phyloP scores from a whole-genome alignment of 2,329 filamentous ascomycete species.

The Exophiala aquamarina region DNA sequence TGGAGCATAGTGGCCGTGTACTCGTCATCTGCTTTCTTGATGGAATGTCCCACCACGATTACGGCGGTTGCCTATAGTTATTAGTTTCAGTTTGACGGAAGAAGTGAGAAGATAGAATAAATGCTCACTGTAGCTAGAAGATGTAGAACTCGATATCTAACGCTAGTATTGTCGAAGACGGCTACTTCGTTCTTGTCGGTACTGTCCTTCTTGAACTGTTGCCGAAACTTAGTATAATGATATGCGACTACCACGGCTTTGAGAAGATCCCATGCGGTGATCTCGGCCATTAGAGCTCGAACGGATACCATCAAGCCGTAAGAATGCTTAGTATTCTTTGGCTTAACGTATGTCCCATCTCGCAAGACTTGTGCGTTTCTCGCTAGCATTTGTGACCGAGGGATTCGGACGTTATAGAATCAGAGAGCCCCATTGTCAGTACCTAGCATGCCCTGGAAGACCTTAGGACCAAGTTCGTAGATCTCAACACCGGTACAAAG shows the following conservation, averaged over 20 bases:
- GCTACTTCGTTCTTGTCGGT: constrained; percentile 14
- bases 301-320: constrained; percentile 38
- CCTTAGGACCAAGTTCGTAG: constrained; percentile 33
- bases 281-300: constrained; percentile 31
- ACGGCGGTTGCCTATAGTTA: constrained; percentile 22
- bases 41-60: constrained; percentile 25
- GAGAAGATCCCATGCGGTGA: constrained; percentile 31
- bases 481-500: constrained; percentile 31
- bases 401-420: constrained; percentile 36
- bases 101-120: no score
- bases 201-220: constrained; percentile 27
- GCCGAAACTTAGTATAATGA: constrained; percentile 34
- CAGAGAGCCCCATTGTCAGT: constrained; percentile 37
- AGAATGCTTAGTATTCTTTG: constrained; percentile 34
- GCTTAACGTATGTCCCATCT: constrained; percentile 32
- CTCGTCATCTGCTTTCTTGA: constrained; percentile 25
- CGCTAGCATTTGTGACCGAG: constrained; percentile 34
- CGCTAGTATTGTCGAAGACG: constrained; percentile 29
- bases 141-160: constrained; percentile 27
- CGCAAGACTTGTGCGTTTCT: constrained; percentile 31
- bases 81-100: no score
- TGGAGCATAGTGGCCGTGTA: constrained; percentile 24
- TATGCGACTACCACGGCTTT: constrained; percentile 37
- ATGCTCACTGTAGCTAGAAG: constrained; percentile 23
- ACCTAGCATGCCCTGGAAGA: constrained; percentile 27